A percentile compares a stretch with the other conserved stretches of the same genome.
Evolutionary conservation across 805 yeast species (phyloP).

Genomic region (Candida hispaniensis): DNA sequence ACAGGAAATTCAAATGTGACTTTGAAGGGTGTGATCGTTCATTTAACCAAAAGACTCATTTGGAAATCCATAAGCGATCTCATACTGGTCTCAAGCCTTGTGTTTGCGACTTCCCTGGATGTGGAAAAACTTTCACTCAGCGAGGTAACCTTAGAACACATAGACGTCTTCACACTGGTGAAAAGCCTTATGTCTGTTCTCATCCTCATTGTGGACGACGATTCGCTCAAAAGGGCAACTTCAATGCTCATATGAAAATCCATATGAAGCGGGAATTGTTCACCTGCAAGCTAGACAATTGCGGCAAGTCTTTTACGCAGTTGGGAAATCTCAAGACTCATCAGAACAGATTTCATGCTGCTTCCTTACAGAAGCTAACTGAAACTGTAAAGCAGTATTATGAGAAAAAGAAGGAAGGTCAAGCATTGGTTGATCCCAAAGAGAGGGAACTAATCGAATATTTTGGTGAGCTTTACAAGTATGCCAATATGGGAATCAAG

Average conservation of each 20-base stretch:
- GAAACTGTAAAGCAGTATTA: slow-evolving; percentile 31
- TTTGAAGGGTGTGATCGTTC: slow-evolving; percentile 53
- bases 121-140: slow-evolving; percentile 77
- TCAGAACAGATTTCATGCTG: slow-evolving; percentile 78
- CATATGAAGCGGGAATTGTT: slow-evolving; percentile 73
- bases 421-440: slow-evolving; percentile 40
- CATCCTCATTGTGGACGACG: slow-evolving; percentile 48
- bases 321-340: slow-evolving; percentile 89
- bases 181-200: slow-evolving; percentile 76
- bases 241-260: slow-evolving; percentile 76
- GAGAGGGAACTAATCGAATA: slow-evolving; percentile 66
- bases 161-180: slow-evolving; percentile 79
- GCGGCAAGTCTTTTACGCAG: slow-evolving; percentile 81
- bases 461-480: slow-evolving; percentile 73
- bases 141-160: slow-evolving; percentile 87
- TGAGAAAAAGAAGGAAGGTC: slow-evolving; percentile 18
- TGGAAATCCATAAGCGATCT: slow-evolving; percentile 79
- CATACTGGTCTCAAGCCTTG: slow-evolving; percentile 84
- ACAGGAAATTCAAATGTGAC: slow-evolving; percentile 26
- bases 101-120: slow-evolving; percentile 49
- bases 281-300: slow-evolving; percentile 67
- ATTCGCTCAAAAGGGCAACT: slow-evolving; percentile 84
- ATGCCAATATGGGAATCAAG: slow-evolving; percentile 81
- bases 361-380: slow-evolving; percentile 58
- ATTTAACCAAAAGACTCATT: slow-evolving; percentile 82